phyloP scores from a whole-genome alignment of 768 basidiomycete species.

The Suillus variegatus region DNA sequence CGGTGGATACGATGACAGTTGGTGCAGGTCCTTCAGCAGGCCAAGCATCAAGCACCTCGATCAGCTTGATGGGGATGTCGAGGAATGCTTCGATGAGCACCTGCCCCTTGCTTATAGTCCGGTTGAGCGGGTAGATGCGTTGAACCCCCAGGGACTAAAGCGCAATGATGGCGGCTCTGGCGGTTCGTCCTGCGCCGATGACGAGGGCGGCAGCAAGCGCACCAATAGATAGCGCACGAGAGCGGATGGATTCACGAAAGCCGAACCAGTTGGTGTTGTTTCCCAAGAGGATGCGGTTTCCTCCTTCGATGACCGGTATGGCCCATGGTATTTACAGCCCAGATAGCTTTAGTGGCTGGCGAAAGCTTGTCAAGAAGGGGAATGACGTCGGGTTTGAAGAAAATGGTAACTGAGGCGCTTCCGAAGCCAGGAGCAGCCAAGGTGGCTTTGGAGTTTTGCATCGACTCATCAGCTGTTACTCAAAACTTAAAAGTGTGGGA shows the following conservation, averaged over 20 bases:
- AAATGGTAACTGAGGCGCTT: conserved; percentile 96
- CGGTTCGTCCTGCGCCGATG: conserved; percentile 94
- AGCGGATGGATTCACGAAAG: conserved; percentile 60
- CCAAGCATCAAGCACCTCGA: conserved; percentile 61
- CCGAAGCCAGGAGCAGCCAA: conserved; percentile 77
- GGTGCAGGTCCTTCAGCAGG: conserved; percentile 48
- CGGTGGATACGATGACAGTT: conserved; percentile 83
- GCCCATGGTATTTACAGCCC: conserved; percentile 89
- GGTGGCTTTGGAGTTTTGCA: conserved; percentile 59
- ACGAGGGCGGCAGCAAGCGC: conserved; percentile 62
- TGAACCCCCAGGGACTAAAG: conserved; percentile 66
- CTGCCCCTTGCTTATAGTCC: conserved; percentile 74
- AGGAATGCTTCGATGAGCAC: conserved; percentile 71
- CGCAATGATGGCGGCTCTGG: conserved; percentile 93
- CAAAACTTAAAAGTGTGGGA: conserved; percentile 81
- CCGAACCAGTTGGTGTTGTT: conserved; percentile 97
- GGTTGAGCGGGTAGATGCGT: conserved; percentile 84
- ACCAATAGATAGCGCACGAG: conserved; percentile 39
- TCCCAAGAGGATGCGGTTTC: conserved; percentile 46
- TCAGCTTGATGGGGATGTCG: conserved; percentile 53
- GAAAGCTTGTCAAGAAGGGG: conserved; percentile 79
- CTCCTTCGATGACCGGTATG: conserved; percentile 47
- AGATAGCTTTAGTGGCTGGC: conserved; percentile 79
- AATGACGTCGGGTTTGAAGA: conserved; percentile 90
- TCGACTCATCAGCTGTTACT: conserved; percentile 66